Percentiles rank a stretch among this genome's conserved stretches.
Conservation (phyloP, 2,329 filamentous ascomycete genomes). For the Aspergillus sp. region DNA sequence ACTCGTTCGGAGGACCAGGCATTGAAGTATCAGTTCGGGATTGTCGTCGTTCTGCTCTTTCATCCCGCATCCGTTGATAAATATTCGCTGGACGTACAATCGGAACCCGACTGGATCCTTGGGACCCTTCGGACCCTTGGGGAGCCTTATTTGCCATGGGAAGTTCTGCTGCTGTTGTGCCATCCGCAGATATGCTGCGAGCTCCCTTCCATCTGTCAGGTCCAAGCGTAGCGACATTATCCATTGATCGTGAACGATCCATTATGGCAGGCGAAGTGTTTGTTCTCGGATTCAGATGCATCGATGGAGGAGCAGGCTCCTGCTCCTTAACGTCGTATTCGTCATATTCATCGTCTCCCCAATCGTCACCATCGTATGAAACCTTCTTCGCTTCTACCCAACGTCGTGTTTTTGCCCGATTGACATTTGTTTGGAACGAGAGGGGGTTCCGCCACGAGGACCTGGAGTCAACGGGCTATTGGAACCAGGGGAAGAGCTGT, state of each 20-base stretch:
- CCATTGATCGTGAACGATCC: conserved; percentile 39
- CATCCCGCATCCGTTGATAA: conserved; percentile 67
- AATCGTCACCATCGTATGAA: conserved; percentile 89
- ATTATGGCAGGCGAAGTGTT: conserved; percentile 13
- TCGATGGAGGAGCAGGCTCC: conserved; percentile 35
- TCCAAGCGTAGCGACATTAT: conserved; percentile 14
- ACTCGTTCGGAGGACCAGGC: conserved; percentile 53
- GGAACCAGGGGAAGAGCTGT: conserved; percentile 13
- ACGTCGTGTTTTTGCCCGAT: conserved; percentile 84
- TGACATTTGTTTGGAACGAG: conserved; percentile 79
- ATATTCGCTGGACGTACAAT: conserved; percentile 73
- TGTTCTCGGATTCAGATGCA: conserved; percentile 19
- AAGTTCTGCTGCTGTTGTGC: conserved; percentile 11
- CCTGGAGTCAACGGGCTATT: conserved; percentile 24
- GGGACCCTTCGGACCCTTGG: not conserved
- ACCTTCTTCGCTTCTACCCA: conserved; percentile 87
- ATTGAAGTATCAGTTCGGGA: conserved; percentile 43
- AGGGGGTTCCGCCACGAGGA: conserved; percentile 35
- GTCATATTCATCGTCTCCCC: conserved; percentile 66
- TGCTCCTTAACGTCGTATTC: conserved; percentile 51
- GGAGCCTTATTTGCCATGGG: no score
- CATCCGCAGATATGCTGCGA: conserved; percentile 22
- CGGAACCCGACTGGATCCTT: conserved; percentile 48
- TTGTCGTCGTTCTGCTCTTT: conserved; percentile 48
- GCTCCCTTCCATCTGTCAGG: conserved; percentile 12